These are phyloP conservation scores for Neoscytalidium dimidiatum DNA, from an alignment of 2,329 filamentous ascomycete species.

Conservation along the genomic window DNA sequence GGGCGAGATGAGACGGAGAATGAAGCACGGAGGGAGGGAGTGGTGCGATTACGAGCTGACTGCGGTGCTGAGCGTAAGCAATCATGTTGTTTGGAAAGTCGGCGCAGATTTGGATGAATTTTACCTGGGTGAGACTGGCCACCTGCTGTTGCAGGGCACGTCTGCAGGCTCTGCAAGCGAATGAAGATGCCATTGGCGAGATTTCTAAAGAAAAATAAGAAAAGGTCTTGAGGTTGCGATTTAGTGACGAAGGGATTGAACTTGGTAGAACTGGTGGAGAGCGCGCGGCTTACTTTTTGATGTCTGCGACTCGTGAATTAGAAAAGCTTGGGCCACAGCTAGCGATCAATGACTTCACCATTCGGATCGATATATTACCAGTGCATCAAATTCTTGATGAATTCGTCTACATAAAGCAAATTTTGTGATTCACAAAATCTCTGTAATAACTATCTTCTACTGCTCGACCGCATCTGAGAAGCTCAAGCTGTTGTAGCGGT, in stretches of 20 bases:
- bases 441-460: neutral
- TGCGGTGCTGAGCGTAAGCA: conserved; percentile 9
- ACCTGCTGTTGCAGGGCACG: conserved; percentile 26
- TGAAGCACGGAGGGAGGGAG: neutral
- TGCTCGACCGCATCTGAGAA: neutral
- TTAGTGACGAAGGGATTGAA: conserved; percentile 12
- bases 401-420: neutral
- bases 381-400: neutral
- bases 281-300: conserved; percentile 21
- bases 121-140: conserved; percentile 11
- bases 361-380: conserved; percentile 7
- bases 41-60: conserved; percentile 24
- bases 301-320: conserved; percentile 29
- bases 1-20: neutral
- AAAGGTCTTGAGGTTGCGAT: neutral
- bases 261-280: neutral
- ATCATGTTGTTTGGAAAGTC: neutral
- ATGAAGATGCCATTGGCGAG: conserved; percentile 37
- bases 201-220: neutral
- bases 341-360: conserved; percentile 37
- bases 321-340: conserved; percentile 28
- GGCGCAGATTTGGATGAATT: neutral
- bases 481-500: neutral
- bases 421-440: neutral
- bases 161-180: conserved; percentile 39